Evolutionary conservation across 2,329 filamentous ascomycete species (phyloP), one percentile per base, ranked within the genome.

Genomic region (Fusarium mexicanum): DNA sequence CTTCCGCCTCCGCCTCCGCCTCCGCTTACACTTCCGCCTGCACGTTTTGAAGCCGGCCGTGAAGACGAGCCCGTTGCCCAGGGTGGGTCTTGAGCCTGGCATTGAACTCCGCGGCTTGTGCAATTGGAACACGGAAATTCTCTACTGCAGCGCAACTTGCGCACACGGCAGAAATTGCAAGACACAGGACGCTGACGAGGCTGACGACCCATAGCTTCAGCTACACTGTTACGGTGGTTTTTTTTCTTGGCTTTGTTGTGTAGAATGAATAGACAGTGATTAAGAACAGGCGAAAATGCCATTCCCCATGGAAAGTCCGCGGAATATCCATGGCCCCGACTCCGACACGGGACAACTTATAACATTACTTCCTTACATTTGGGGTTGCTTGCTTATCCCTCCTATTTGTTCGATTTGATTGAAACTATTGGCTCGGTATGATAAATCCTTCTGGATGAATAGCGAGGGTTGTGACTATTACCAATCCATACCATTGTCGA

Each of bases 81-180:
- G 58, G 64, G 75, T 77, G 77, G 77, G 69, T 78, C 74, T 47
- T 70, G 72, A 22, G 72, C 60, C 35, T 77, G 78, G 71, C 81
- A 83, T 26, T 73, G 70, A 31, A 82, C 73, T 69, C 81, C 81
- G 71, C 81, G 80, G 67, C 78, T 79, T 55, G 79, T 80, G 69
- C 81, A 83, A 76, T 83, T 83, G 55, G 78, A 77, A 68, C 81
- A 83, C 6, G 81, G 81, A 58, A 82, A 82, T 54, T 80, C 74
- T 46, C 81, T 79, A 61, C 81, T 83, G 74, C 81, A 83, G 44
- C 81, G 79, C 48, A 83, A 68, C 74, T 83, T 83, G 64, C 80
- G 81, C 55, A 78, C 73, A 61, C 81, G 76, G 68, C 81, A 83
- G 60, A 82, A 77, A 62, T 80, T 77, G 58, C 81, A 83, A 43